Base-by-base conservation (phyloP, 257 asterid species). In the Haberlea rhodopensis region DNA sequence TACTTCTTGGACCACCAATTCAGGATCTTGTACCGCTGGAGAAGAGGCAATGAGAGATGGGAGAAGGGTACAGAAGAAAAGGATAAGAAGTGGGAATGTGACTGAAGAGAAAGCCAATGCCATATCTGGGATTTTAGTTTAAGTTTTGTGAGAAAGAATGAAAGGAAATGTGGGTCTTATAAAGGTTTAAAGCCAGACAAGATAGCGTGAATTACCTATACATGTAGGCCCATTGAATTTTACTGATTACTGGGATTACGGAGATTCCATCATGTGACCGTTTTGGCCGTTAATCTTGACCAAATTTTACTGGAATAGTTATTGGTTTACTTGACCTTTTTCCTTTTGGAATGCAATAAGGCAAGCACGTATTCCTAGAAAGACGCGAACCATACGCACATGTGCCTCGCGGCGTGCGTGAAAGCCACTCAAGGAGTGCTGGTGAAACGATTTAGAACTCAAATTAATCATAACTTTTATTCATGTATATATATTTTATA, bases 31-130 rank as follows among this genome's bases (percentile, higher is more conserved):
- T 61, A 63, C 67, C 31, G 84, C 56, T 23, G 74, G 24, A 15
- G 67, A 61, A 55, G 88, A 78, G 77, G 86, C 79, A 69, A 62
- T 24, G 67, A 82, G 79, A 48, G 82, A 48, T 51, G 81, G 68
- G 43, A 68, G 19, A 7, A 73, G 15, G 21, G 67, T 58, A 57
- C 25, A 75, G 24, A 66, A 69, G 19, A 54, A 7, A 9, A 84
- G 51, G 64, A 61, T 31, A 26, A 76, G 18, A 26, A 67, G 48
- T 40, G 67, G 32, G 54, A 68, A 3, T 31, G 31, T 15, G 26
- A 31, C 8, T 26, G 73, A 66, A 56, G 61, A 32, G 57, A 63
- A 68, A 45, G 83, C 83, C 88, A 76, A 79, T 62, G 61, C 56
- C 45, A 9, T 61, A 0, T 31, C 31, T 55, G 21, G 8, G 6